Percentiles rank a stretch among this genome's conserved stretches.
Conservation (phyloP, 257 asterid genomes). For the Apocynum venetum region DNA sequence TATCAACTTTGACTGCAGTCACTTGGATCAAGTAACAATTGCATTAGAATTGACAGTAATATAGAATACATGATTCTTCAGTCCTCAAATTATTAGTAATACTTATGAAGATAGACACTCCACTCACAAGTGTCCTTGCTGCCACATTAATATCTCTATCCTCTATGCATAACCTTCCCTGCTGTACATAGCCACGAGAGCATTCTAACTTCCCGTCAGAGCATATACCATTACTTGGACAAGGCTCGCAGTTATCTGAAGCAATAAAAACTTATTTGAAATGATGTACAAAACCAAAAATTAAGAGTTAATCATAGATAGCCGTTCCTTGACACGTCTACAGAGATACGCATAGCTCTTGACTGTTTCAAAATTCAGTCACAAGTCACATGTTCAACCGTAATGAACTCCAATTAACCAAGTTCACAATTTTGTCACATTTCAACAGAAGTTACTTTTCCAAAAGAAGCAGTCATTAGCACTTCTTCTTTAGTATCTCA, state of each 20-base stretch:
- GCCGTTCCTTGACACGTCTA: background rate
- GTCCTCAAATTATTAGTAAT: background rate
- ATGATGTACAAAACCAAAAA: constrained; percentile 8
- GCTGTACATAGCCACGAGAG: constrained; percentile 52
- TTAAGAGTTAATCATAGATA: background rate
- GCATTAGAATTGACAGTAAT: constrained; percentile 20
- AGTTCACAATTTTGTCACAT: background rate
- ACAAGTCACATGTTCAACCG: background rate
- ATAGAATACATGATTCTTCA: background rate
- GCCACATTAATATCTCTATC: constrained; percentile 60
- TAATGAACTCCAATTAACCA: background rate
- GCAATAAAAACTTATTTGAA: constrained; percentile 18
- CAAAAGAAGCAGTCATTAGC: background rate
- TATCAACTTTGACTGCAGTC: constrained; percentile 67
- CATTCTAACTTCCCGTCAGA: constrained; percentile 72
- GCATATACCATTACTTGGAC: constrained; percentile 79
- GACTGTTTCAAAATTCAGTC: background rate
- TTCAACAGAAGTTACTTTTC: background rate
- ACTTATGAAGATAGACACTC: background rate
- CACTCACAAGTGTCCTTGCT: constrained; percentile 56
- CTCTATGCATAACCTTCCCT: constrained; percentile 67
- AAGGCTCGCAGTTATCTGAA: constrained; percentile 75
- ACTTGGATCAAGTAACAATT: constrained; percentile 18
- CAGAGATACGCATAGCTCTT: background rate
- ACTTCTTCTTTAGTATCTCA: background rate